These are phyloP conservation scores for Boletellus ananiceps DNA, from an alignment of 768 basidiomycete genomes.

Conservation along the genomic window DNA sequence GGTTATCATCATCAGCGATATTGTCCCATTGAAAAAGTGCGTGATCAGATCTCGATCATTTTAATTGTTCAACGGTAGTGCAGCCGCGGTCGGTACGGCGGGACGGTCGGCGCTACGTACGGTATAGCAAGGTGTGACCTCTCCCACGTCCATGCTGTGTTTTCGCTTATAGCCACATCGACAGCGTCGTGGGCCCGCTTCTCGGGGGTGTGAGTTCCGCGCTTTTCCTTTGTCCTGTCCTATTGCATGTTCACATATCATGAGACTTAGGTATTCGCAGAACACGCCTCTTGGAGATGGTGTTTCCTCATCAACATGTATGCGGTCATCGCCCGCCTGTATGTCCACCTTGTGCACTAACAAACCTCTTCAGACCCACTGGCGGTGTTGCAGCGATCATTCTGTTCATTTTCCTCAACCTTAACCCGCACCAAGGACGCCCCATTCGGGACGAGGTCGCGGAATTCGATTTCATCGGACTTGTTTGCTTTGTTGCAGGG, in stretches of 20 bases:
- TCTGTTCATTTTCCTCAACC: constrained; percentile 70
- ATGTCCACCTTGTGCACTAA: background rate
- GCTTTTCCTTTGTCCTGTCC: too few relatives aligned
- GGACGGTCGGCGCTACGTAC: constrained; percentile 72
- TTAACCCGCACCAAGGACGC: constrained; percentile 67
- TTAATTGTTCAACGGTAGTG: background rate
- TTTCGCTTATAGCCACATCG: background rate
- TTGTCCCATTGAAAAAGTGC: constrained; percentile 73
- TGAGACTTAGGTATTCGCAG: constrained; percentile 53
- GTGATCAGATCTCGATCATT: constrained; percentile 15
- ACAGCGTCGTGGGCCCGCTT: constrained; percentile 69
- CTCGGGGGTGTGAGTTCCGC: constrained; percentile 62
- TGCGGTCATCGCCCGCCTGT: constrained; percentile 11
- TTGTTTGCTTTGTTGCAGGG: constrained; percentile 57
- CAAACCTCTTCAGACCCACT: constrained; percentile 50
- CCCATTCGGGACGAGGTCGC: constrained; percentile 52
- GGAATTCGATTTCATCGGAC: constrained; percentile 71
- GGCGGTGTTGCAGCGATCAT: constrained; percentile 60
- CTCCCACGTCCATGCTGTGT: background rate
- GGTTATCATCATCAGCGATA: constrained; percentile 76
- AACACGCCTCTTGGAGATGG: constrained; percentile 77
- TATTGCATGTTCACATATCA: constrained; percentile 1
- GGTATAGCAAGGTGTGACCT: constrained; percentile 48
- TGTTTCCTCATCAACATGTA: constrained; percentile 78
- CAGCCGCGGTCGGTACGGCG: constrained; percentile 74